A percentile compares a stretch with the other conserved stretches of the same genome.
Conservation (phyloP, 441 rosid species). For the Pelargonium fulgidum region DNA sequence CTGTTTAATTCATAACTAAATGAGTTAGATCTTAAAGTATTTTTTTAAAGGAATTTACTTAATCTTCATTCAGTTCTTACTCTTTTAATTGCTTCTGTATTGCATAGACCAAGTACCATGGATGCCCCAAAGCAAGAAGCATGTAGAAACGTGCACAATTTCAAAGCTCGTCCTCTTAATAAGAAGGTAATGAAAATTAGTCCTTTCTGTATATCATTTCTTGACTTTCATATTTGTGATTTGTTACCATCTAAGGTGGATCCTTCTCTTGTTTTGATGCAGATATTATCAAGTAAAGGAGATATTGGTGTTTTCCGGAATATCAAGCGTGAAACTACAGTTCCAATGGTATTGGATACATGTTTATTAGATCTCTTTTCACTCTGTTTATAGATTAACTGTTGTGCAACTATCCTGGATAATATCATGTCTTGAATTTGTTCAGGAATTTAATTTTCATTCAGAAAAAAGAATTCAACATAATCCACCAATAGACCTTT, state of each 20-base stretch:
- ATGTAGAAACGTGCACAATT: constrained; percentile 30
- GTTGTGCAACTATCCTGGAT: constrained; percentile 13
- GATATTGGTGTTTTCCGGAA: constrained; percentile 70
- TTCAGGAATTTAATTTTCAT: constrained; percentile 72
- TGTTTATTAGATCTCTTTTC: constrained; percentile 8
- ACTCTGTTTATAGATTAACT: constrained; percentile 4
- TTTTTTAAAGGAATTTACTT: not conserved
- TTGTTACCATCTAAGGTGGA: constrained; percentile 13
- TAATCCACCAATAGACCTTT: constrained; percentile 69
- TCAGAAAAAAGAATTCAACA: constrained; percentile 51
- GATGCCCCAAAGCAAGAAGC: constrained; percentile 39
- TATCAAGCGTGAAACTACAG: constrained; percentile 69
- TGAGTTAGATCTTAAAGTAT: not conserved
- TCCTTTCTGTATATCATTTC: constrained; percentile 15
- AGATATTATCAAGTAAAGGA: constrained; percentile 84
- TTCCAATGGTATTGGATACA: constrained; percentile 54
- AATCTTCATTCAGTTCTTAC: not conserved
- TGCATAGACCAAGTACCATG: constrained; percentile 38
- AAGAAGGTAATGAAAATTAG: constrained; percentile 49
- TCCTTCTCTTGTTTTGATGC: constrained; percentile 21
- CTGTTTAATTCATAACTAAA: not conserved
- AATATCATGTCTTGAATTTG: constrained; percentile 16
- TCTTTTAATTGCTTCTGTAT: constrained; percentile 17
- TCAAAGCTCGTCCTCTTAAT: constrained; percentile 71
- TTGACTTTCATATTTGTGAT: constrained; percentile 9